A percentile compares a stretch with the other conserved stretches of the same genome.
phyloP scores from a whole-genome alignment of 2,329 filamentous ascomycete species.

The Alternaria sp. region DNA sequence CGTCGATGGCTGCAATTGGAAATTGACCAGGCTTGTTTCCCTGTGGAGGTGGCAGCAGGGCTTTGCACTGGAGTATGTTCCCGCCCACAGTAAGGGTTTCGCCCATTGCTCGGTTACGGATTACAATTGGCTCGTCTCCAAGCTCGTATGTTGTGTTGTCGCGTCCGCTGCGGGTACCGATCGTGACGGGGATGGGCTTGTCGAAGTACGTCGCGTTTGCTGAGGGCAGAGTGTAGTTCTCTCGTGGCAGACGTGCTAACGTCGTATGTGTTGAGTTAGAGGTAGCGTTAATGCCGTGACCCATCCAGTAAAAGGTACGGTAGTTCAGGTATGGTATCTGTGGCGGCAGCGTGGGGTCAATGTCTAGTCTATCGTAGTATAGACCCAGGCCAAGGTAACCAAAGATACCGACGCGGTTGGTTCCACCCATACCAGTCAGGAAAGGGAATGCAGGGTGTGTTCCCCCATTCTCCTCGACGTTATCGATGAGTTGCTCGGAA shows the following conservation, averaged over 20 bases:
- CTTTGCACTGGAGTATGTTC: slow-evolving; percentile 72
- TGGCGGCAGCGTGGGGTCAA: slow-evolving; percentile 71
- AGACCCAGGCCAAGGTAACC: slow-evolving; percentile 73
- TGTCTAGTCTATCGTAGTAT: slow-evolving; percentile 66
- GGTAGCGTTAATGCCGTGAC: slow-evolving; percentile 68
- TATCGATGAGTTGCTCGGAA: slow-evolving; percentile 73
- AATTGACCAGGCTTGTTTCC: slow-evolving; percentile 71
- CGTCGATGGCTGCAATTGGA: slow-evolving; percentile 72
- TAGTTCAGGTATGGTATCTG: slow-evolving; percentile 70
- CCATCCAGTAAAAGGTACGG: slow-evolving; percentile 72
- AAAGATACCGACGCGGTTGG: slow-evolving; percentile 72
- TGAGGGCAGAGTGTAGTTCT: slow-evolving; percentile 56
- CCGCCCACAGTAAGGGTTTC: slow-evolving; percentile 62
- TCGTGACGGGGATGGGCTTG: slow-evolving; percentile 66
- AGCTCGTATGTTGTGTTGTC: slow-evolving; percentile 55
- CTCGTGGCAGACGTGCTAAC: slow-evolving; percentile 60
- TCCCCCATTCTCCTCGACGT: slow-evolving; percentile 68
- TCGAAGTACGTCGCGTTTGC: slow-evolving; percentile 65
- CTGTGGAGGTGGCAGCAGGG: slow-evolving; percentile 51
- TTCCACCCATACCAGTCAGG: slow-evolving; percentile 74
- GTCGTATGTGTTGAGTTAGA: slow-evolving; percentile 73
- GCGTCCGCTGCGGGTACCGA: slow-evolving; percentile 55
- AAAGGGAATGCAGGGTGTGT: slow-evolving; percentile 76
- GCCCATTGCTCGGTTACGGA: slow-evolving; percentile 68
- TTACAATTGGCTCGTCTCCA: slow-evolving; percentile 59